Conservation (phyloP, 2,329 filamentous ascomycete genomes). For the Sclerotinia glacialis region DNA sequence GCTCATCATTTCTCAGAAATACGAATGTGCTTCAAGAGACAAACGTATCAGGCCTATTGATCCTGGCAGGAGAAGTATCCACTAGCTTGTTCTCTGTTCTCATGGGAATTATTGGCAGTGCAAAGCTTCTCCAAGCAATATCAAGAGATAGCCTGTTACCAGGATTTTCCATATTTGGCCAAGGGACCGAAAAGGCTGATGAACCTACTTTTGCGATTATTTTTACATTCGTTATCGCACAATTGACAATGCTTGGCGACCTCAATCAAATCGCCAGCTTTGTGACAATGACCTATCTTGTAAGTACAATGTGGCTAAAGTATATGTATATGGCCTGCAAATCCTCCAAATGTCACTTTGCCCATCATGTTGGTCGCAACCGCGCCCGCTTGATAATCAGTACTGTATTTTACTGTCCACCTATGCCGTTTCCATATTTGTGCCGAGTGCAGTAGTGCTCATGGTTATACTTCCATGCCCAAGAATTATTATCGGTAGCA, state of each 20-base stretch:
- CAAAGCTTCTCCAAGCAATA: conserved; percentile 80
- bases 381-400: background rate
- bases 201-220: conserved; percentile 76
- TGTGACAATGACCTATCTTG: conserved; percentile 85
- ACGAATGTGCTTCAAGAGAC: conserved; percentile 77
- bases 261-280: conserved; percentile 87
- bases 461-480: background rate
- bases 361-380: no score
- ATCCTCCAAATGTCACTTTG: no score
- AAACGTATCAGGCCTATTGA: conserved; percentile 70
- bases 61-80: conserved; percentile 79
- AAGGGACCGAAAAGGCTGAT: conserved; percentile 68
- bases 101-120: conserved; percentile 83
- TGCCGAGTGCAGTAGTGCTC: background rate
- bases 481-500: background rate
- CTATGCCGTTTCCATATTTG: background rate
- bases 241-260: conserved; percentile 76
- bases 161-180: conserved; percentile 69
- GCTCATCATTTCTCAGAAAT: conserved; percentile 63
- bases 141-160: conserved; percentile 76
- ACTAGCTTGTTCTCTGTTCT: conserved; percentile 81
- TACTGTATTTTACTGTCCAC: background rate
- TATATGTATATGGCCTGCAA: background rate
- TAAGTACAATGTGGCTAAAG: conserved; percentile 37
- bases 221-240: conserved; percentile 71